Evolutionary conservation across 2,329 filamentous ascomycete species (phyloP), one percentile per base, ranked within the genome.

Genomic region (Tolypocladium album): DNA sequence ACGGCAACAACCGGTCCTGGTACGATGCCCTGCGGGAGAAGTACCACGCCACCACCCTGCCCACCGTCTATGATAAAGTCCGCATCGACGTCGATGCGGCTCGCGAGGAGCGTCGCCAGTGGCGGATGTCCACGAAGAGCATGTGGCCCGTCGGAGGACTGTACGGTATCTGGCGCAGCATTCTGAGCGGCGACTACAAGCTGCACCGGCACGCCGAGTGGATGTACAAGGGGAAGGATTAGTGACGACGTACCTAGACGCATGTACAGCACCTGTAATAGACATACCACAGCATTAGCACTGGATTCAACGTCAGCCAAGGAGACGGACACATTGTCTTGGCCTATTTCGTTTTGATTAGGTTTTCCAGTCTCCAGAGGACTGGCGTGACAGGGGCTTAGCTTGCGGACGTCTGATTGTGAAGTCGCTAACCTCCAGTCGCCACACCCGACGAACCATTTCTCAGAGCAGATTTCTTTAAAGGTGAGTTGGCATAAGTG

Each of bases 21-120:
- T 90, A 91, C 70, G 81, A 88, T 39, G 75, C 68, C 1, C 74
- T 91, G 65, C 76, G 88, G 20, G 62, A 68, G 31, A 88, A 87
- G 69, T 90, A 88, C 72, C 70, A 78, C 56, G 88, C 87, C 15
- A 76, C 75, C 0, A 77, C 78, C 8, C 73, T 90, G 66, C 88
- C 88, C 34, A 85, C 76, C 55, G 86, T 90, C 6, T 89, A 85
- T 72, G 85, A 90, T 67, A 91, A 91, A 74, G 84, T 88, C 52
- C 80, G 79, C 63, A 82, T 87, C 42, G 78, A 80, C 63, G 74
- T 80, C 31, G 75, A 76, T 58, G 72, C 75, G 3, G 76, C 78
- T 61, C 70, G 75, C 56, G 69, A 71, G 57, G 73, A 73, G 63
- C 69, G 73, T 61, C 70, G 66, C 61, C 60, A 64, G 62, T 74